Evolutionary conservation across 2,329 filamentous ascomycete species (phyloP), one percentile per base, ranked within the genome.

Genomic region (Trichoderma cornu-damae): DNA sequence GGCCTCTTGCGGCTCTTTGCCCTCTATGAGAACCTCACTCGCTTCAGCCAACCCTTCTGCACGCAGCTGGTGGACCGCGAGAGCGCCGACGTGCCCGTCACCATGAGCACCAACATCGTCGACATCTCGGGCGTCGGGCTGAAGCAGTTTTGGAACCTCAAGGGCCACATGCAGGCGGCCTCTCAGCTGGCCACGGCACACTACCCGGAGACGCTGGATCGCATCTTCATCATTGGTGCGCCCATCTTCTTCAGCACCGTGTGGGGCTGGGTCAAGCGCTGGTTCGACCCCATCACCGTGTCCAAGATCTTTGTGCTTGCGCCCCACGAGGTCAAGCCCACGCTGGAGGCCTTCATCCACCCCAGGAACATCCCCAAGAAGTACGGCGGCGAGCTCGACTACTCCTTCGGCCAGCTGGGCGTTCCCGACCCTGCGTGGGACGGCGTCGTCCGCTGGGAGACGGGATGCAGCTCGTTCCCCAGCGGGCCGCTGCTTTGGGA

Each of bases 61-160:
- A 89, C 90, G 37, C 82, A 88, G 66, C 80, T 96, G 61, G 75
- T 77, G 44, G 82, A 90, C 65, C 83, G 92, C 66, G 83, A 86
- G 6, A 77, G 89, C 69, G 80, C 87, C 3, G 83, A 86, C 62
- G 91, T 89, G n/a, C 93, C 93, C 6, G 90, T 96, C 65, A 93
- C 91, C 37, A 86, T 94, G 65, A 92, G 88, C 67, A 96, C 89
- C 66, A 96, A 96, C 74, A 96, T 97, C 65, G 91, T 96, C 58
- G 93, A 97, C 70, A 90, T 97, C 62, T 88, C 85, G 14, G 86
- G 87, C 12, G 92, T 96, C 24, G 90, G 90, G 5, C 72, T 97
- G 71, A 90, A 89, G 76, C 91, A 95, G 75, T 96, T 96, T 71
- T 96, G 93, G 93, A 95, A 95, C 73, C 74, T 97, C 61, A 94